Evolutionary conservation across 2,329 filamentous ascomycete genomes (phyloP).

Genomic region (Colletotrichum karsti): DNA sequence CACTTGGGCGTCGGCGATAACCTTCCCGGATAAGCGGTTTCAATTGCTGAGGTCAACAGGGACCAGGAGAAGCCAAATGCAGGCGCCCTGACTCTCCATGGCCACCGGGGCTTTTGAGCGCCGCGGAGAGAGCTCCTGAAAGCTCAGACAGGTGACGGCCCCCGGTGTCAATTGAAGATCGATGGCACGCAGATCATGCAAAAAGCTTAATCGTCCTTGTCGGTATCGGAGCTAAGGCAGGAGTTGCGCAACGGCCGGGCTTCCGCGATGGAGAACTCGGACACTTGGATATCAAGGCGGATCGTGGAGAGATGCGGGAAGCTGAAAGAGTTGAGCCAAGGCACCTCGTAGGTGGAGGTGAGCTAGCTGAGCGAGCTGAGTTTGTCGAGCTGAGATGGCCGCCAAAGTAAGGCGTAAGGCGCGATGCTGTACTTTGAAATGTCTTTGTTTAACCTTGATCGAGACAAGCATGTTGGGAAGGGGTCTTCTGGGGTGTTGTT

Average conservation of each 20-base stretch:
- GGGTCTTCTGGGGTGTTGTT: background rate
- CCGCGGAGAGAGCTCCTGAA: background rate
- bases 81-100: background rate
- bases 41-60: background rate
- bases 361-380: background rate
- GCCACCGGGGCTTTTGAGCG: background rate
- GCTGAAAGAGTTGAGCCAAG: background rate
- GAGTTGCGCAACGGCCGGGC: background rate
- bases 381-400: background rate
- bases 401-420: background rate
- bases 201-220: constrained; percentile 14
- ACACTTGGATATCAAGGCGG: constrained; percentile 4
- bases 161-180: constrained; percentile 11
- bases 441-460: background rate
- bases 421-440: background rate
- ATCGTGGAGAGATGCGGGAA: background rate
- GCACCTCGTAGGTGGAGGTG: background rate
- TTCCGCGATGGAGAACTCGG: background rate
- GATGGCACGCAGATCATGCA: constrained; percentile 11
- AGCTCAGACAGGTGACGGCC: background rate
- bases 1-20: background rate
- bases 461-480: background rate
- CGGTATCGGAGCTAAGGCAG: background rate
- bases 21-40: background rate
- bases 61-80: background rate